Conservation (phyloP, 495 filamentous ascomycete species). For the Talaromyces adpressus region DNA sequence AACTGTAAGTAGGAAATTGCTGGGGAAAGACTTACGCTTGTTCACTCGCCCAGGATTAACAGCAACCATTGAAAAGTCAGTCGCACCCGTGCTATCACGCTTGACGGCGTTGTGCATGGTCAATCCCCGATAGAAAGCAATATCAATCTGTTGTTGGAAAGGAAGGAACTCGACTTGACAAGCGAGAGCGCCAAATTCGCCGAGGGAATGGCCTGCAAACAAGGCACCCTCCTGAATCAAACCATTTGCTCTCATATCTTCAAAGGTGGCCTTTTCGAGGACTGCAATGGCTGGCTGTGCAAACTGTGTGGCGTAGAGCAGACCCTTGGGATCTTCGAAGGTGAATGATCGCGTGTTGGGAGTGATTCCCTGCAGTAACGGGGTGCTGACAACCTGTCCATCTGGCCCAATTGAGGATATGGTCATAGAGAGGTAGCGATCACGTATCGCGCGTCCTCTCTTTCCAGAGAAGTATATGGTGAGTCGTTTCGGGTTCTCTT, state of each 20-base stretch:
- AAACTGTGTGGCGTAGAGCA: slow-evolving; percentile 63
- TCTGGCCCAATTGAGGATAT: slow-evolving; percentile 91
- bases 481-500: slow-evolving; percentile 97
- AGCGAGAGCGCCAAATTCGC: slow-evolving; percentile 91
- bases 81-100: slow-evolving; percentile 82
- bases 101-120: slow-evolving; percentile 99
- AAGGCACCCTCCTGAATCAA: slow-evolving; percentile 90
- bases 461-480: slow-evolving; percentile 97
- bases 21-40: slow-evolving; percentile 42
- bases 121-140: slow-evolving; percentile 95
- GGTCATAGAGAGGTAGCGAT: slow-evolving; percentile 99
- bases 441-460: slow-evolving; percentile 88
- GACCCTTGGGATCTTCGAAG: slow-evolving; percentile 48
- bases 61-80: slow-evolving; percentile 97
- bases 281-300: slow-evolving; percentile 93
- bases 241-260: slow-evolving; percentile 96
- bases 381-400: slow-evolving; percentile 78
- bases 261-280: slow-evolving; percentile 99
- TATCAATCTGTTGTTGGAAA: slow-evolving; percentile 92
- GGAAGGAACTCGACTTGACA: slow-evolving; percentile 93
- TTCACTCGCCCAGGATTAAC: slow-evolving; percentile 96
- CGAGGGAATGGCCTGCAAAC: slow-evolving; percentile 97
- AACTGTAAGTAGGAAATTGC: no score
- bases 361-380: slow-evolving; percentile 86
- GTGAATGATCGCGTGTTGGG: slow-evolving; percentile 66